These are phyloP conservation scores for Candida wancherniae DNA, from an alignment of 805 yeast species.

Conservation along the genomic window DNA sequence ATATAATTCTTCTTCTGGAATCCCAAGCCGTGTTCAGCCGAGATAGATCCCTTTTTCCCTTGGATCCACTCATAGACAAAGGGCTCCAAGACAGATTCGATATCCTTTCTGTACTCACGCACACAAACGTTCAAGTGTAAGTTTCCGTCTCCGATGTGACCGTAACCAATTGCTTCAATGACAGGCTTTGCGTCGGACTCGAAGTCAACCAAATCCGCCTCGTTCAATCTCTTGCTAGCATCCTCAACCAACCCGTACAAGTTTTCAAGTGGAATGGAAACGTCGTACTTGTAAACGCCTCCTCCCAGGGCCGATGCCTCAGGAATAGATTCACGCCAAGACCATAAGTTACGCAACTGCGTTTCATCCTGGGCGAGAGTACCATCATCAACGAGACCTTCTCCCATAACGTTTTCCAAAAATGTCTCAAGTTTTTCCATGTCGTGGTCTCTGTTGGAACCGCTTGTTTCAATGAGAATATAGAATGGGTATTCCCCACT, in stretches of 20 bases:
- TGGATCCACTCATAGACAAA: slow-evolving; percentile 90
- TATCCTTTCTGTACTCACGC: slow-evolving; percentile 70
- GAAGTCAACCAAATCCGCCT: slow-evolving; percentile 53
- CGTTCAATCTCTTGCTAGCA: slow-evolving; percentile 55
- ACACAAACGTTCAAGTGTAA: slow-evolving; percentile 91
- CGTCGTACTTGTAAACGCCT: slow-evolving; percentile 97
- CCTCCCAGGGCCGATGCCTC: slow-evolving; percentile 84
- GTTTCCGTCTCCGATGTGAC: slow-evolving; percentile 98
- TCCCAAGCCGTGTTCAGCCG: slow-evolving; percentile 97
- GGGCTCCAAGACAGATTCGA: slow-evolving; percentile 84
- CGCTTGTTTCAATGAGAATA: slow-evolving; percentile 91
- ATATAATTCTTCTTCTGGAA: slow-evolving; percentile 92
- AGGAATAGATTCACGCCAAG: slow-evolving; percentile 92
- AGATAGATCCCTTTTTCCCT: slow-evolving; percentile 73
- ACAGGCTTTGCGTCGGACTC: slow-evolving; percentile 70
- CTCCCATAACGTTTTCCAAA: slow-evolving; percentile 79
- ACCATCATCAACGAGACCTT: slow-evolving; percentile 84
- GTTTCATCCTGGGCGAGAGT: slow-evolving; percentile 94
- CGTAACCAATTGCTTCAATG: slow-evolving; percentile 88
- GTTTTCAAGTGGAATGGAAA: slow-evolving; percentile 78
- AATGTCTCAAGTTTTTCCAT: slow-evolving; percentile 83
- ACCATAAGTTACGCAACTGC: slow-evolving; percentile 79
- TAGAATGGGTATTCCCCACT: slow-evolving; percentile 77
- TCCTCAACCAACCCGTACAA: slow-evolving; percentile 81
- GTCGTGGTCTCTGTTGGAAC: slow-evolving; percentile 90